phyloP scores from a whole-genome alignment of 2,329 filamentous ascomycete genomes.

The Trichoderma polysporum region DNA sequence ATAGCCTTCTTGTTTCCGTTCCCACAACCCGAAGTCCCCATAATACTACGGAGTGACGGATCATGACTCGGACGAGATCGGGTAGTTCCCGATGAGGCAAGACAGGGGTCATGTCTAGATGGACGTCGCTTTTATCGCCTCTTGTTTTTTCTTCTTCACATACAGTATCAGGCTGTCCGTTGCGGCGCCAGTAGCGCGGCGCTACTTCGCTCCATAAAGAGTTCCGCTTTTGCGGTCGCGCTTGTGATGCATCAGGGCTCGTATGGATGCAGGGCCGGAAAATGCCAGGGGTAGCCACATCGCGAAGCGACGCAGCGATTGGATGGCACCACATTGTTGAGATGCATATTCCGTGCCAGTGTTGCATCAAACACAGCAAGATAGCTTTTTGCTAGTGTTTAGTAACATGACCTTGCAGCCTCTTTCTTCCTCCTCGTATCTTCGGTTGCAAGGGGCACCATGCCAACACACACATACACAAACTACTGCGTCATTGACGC shows the following conservation, averaged over 20 bases:
- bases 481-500: slow-evolving; percentile 19
- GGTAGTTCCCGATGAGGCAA: slow-evolving; percentile 13
- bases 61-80: slow-evolving; percentile 13
- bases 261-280: slow-evolving; percentile 13
- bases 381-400: not conserved
- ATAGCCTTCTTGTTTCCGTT: not conserved
- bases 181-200: not conserved
- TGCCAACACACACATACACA: slow-evolving; percentile 19
- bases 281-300: slow-evolving; percentile 1
- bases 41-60: slow-evolving; percentile 7
- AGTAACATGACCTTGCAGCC: not conserved
- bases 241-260: slow-evolving; percentile 17
- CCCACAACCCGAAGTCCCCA: slow-evolving; percentile 6
- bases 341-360: not conserved
- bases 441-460: slow-evolving; percentile 2
- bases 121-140: not conserved
- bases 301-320: not conserved
- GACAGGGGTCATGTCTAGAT: slow-evolving; percentile 2
- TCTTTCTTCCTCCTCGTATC: slow-evolving; percentile 11
- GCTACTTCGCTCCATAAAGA: not conserved
- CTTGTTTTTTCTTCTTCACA: not conserved
- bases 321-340: not conserved
- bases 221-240: slow-evolving; percentile 16
- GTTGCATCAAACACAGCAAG: not conserved
- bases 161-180: not conserved